Percentiles rank a stretch among this genome's conserved stretches.
phyloP scores from a whole-genome alignment of 2,329 filamentous ascomycete species.

The Cladosporium sp. region DNA sequence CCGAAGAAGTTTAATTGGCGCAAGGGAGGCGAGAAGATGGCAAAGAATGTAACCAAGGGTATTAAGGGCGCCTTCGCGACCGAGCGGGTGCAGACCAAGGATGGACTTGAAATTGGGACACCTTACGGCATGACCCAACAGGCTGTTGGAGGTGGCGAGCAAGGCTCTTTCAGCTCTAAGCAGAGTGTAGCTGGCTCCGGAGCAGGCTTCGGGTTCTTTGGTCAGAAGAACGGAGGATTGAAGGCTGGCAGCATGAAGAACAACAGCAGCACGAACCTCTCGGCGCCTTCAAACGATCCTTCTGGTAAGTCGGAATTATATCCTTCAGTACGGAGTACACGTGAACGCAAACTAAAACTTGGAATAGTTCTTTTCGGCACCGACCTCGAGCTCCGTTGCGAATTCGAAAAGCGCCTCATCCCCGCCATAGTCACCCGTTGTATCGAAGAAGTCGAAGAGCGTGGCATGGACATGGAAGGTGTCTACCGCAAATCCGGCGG shows the following conservation, averaged over 20 bases:
- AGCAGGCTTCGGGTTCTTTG: conserved; percentile 32
- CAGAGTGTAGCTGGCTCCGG: conserved; percentile 8
- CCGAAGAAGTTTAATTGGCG: conserved; percentile 99
- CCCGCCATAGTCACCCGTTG: conserved; percentile 87
- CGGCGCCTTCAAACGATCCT: conserved; percentile 26
- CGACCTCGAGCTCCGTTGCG: conserved; percentile 77
- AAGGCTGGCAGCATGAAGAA: conserved; percentile 34
- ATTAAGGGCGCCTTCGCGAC: conserved; percentile 78
- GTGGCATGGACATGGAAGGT: conserved; percentile 95
- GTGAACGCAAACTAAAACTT: conserved; percentile 19
- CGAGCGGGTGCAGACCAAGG: conserved; percentile 19
- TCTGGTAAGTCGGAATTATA: conserved; percentile 24
- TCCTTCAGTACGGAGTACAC: too few species aligned
- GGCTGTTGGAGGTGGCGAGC: conserved; percentile 28
- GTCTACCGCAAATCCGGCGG: conserved; percentile 98
- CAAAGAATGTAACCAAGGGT: conserved; percentile 89
- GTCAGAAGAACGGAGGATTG: conserved; percentile 31
- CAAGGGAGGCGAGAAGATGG: conserved; percentile 88
- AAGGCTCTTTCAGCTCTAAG: conserved; percentile 24
- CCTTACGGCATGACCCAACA: conserved; percentile 31
- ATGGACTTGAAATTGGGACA: conserved; percentile 28
- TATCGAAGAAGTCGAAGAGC: conserved; percentile 91
- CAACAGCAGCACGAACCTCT: conserved; percentile 41
- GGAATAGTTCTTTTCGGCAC: conserved; percentile 70
- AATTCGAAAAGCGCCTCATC: conserved; percentile 83